Percentiles rank a stretch among this genome's conserved stretches.
Evolutionary conservation across 1,139 yeast species (phyloP).

Genomic region (Candida sanyaensis): DNA sequence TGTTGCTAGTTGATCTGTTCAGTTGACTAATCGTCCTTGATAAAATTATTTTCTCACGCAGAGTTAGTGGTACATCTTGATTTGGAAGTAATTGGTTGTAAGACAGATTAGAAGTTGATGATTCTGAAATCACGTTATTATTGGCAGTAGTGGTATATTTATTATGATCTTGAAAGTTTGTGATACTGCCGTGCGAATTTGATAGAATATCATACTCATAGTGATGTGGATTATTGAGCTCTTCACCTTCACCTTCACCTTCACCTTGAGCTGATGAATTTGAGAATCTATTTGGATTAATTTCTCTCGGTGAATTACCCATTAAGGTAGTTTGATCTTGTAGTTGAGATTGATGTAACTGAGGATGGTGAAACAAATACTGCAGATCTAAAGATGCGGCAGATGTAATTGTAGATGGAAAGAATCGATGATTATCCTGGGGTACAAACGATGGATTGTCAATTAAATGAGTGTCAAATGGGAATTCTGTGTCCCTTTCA

Average conservation of each 20-base stretch:
- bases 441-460: background rate
- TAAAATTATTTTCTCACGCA: background rate
- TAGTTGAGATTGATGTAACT: background rate
- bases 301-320: constrained; percentile 1
- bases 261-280: background rate
- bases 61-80: background rate
- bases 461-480: background rate
- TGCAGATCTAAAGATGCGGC: background rate
- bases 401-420: background rate
- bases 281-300: background rate
- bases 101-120: background rate
- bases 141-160: background rate
- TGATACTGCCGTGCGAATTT: background rate
- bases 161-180: background rate
- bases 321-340: background rate
- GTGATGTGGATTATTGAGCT: background rate
- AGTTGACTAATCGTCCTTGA: background rate
- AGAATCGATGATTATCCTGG: background rate
- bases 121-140: background rate
- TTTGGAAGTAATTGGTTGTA: background rate
- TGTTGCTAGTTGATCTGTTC: background rate
- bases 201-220: background rate
- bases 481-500: background rate
- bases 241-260: too few species aligned
- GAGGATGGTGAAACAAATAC: background rate